Evolutionary conservation across 768 basidiomycete genomes (phyloP).

Genomic region (Lentinula raphanica): DNA sequence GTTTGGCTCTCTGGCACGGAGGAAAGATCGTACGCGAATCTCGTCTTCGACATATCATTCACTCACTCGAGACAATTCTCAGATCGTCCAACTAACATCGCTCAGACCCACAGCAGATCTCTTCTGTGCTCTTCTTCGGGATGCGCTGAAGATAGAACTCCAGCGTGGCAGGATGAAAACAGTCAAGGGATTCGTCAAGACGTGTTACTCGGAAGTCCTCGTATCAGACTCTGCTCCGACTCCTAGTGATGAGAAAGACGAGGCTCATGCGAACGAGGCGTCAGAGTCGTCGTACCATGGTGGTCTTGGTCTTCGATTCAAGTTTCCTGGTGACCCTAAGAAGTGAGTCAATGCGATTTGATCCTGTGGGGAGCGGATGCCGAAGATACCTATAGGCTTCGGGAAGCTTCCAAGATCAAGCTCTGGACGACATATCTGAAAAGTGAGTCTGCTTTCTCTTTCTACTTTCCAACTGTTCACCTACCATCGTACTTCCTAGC

Average conservation of each 20-base stretch:
- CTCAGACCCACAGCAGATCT: constrained; percentile 89
- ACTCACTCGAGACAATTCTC: background rate
- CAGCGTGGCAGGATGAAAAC: constrained; percentile 90
- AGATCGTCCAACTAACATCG: constrained; percentile 92
- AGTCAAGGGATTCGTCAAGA: constrained; percentile 85
- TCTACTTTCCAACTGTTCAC: background rate
- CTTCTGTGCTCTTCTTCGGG: constrained; percentile 85
- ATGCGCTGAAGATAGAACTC: constrained; percentile 84
- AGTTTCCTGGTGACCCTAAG: constrained; percentile 89
- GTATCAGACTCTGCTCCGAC: constrained; percentile 50
- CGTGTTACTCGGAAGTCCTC: constrained; percentile 92
- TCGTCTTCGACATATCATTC: background rate
- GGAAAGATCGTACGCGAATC: constrained; percentile 73
- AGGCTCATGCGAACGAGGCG: constrained; percentile 46
- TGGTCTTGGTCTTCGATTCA: constrained; percentile 76
- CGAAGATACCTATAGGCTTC: constrained; percentile 43
- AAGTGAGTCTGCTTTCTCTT: constrained; percentile 36
- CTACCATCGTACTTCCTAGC: constrained; percentile 36
- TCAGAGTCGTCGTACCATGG: constrained; percentile 60
- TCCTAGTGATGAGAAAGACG: constrained; percentile 65
- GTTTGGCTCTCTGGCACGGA: constrained; percentile 89
- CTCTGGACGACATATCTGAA: constrained; percentile 88
- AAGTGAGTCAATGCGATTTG: constrained; percentile 49
- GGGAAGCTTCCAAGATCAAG: constrained; percentile 92
- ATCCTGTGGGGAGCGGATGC: background rate